Evolutionary conservation across 441 rosid genomes (phyloP).

Genomic region (Croton laevigatus): DNA sequence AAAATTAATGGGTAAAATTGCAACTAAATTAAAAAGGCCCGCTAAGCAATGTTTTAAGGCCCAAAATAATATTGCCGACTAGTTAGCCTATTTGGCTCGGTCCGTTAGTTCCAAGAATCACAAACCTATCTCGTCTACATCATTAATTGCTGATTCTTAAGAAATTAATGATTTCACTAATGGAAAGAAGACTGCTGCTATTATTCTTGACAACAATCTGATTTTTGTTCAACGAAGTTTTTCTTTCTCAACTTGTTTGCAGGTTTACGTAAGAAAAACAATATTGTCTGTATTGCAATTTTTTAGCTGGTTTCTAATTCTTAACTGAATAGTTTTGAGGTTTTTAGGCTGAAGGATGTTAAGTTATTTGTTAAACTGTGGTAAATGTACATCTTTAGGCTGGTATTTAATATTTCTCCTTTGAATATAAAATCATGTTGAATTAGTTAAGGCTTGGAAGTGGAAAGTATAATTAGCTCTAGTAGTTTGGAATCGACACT

Average conservation of each 20-base stretch:
- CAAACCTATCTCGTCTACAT: too few species aligned
- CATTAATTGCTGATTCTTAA: not conserved
- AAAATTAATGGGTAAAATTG: too few species aligned
- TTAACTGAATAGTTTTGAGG: not conserved
- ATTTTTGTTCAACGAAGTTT: not conserved
- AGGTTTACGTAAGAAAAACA: not conserved
- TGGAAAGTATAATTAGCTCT: conserved; percentile 1
- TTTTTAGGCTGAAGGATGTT: not conserved
- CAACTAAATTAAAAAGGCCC: too few species aligned
- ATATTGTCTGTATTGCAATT: not conserved
- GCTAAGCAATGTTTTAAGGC: too few species aligned
- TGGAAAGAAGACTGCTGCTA: not conserved
- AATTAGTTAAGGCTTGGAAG: not conserved
- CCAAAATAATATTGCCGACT: too few species aligned
- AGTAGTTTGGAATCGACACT: not conserved
- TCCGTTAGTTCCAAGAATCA: too few species aligned
- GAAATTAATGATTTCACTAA: conserved; percentile 1
- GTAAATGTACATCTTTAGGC: not conserved
- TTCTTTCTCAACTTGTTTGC: not conserved
- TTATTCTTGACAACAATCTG: not conserved
- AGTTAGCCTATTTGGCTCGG: too few species aligned
- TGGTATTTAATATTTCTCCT: not conserved
- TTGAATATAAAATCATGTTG: not conserved
- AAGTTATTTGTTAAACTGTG: conserved; percentile 1
- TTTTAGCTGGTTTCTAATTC: conserved; percentile 8